Evolutionary conservation across 1,139 yeast species (phyloP), one percentile per base, ranked within the genome.

Genomic region (Pneumocystis jirovecii): DNA sequence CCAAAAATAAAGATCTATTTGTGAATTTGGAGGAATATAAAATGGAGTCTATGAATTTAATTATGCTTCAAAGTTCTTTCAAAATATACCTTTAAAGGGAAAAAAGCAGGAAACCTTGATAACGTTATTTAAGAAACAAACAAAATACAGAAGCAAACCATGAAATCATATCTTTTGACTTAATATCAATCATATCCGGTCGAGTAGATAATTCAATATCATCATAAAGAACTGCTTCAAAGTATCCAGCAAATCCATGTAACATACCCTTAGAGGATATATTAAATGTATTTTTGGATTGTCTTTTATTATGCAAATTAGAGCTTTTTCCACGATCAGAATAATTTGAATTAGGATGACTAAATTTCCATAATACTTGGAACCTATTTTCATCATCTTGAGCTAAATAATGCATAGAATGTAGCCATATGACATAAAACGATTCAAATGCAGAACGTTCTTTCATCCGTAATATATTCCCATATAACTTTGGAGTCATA

Each of bases 161-260:
- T 0, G 88, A 84, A 17, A 77, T 74, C 73, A 83, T 71, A 70
- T 81, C 84, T 74, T 83, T 80, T 1, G 93, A 85, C 44, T 76
- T 78, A 71, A 69, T 71, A 69, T 68, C 78, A 72, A 67, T 70
- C 62, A 70, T 73, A 57, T 78, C 78, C 0, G 87, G 87, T 6
- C 80, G 74, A 21, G 82, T 85, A 6, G 86, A 81, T 5, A 90
- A 76, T 29, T 74, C 75, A 44, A 85, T 77, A 63, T 83, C 84
- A 0, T 81, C 82, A 73, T 84, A 87, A 19, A 90, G 78, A 0
- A 75, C 80, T 0, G 95, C 84, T n/a, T 80, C 79, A 72, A 91
- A 90, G 71, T 79, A 84, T 0, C 96, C 97, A 7, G 85, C 78
- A 61, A 91, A 74, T 0, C 93, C 96, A 73, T 89, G 91, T 7